phyloP scores from a whole-genome alignment of 768 basidiomycete genomes.

The Trametes maxima region DNA sequence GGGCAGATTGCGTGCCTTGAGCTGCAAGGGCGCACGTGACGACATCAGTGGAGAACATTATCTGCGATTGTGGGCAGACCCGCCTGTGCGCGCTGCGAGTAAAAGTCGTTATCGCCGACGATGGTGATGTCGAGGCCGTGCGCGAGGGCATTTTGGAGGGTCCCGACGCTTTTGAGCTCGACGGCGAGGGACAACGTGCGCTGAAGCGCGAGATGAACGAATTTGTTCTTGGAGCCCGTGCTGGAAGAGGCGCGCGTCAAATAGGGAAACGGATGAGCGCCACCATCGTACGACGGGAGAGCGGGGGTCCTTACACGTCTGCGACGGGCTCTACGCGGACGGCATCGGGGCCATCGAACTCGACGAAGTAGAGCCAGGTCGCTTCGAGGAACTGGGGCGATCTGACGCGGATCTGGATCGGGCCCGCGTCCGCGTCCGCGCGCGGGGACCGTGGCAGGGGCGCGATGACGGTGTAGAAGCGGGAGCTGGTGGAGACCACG shows the following conservation, averaged over 20 bases:
- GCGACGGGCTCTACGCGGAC: constrained; percentile 34
- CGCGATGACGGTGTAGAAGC: constrained; percentile 83
- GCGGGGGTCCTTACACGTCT: constrained; percentile 18
- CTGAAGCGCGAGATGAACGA: constrained; percentile 87
- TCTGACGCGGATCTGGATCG: constrained; percentile 64
- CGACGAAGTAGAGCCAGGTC: constrained; percentile 70
- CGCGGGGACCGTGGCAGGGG: constrained; percentile 23
- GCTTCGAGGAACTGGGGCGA: constrained; percentile 92
- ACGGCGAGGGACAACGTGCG: constrained; percentile 69
- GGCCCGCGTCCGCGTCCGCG: constrained; percentile 8
- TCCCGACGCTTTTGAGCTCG: constrained; percentile 54
- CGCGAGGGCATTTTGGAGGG: constrained; percentile 46
- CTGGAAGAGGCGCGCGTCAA: background rate
- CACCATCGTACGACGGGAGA: too few species aligned
- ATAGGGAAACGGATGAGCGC: too few species aligned
- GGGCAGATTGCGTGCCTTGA: constrained; percentile 62
- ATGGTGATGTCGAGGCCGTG: constrained; percentile 76
- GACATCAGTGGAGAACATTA: background rate
- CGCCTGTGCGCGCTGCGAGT: constrained; percentile 90
- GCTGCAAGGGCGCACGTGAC: constrained; percentile 43
- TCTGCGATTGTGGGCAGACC: constrained; percentile 24
- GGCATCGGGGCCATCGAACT: constrained; percentile 35
- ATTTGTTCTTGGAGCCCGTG: constrained; percentile 35
- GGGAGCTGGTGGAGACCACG: constrained; percentile 89
- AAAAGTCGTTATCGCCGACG: constrained; percentile 96